Evolutionary conservation across 2,329 filamentous ascomycete genomes (phyloP), one percentile per base, ranked within the genome.

Genomic region (Claviceps purpurea): DNA sequence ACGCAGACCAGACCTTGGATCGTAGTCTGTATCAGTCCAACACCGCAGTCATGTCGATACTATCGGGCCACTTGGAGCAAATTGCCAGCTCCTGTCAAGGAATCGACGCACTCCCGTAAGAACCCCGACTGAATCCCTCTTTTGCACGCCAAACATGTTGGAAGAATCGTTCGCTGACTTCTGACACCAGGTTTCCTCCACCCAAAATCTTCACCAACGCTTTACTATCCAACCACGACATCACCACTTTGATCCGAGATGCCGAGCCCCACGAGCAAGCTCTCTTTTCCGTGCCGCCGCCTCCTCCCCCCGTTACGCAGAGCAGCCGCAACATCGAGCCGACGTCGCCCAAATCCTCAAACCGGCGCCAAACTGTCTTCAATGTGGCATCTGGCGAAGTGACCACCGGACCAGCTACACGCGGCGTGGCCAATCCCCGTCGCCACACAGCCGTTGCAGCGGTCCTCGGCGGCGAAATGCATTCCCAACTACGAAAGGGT

Each of bases 161-260:
- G 6, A 18, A 14, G 10, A 49, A 18, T 10, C 16, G 14, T n/a
- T 16, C n/a, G 20, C 53, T 54, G 8, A 50, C 4, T 24, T 56
- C 48, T 56, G 50, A 49, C 2, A 11, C 57, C 14, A 94, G 89
- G 38, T 97, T 97, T 61, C 88, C 88, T 42, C 81, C 81, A 2
- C 88, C 91, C n/a, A 94, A 88, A 62, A 89, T 93, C 63, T 98
- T 97, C 71, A 93, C 90, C 59, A 96, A 95, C 66, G 89, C 93
- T 38, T 78, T 98, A 41, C 82, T 97, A 48, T 83, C 85, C 52
- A 83, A 83, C 58, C 84, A 90, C 67, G 93, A 98, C 67, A 97
- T 98, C 60, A 97, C 93, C 4, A 81, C 87, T 13, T 74, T 98
- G 47, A 96, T 98, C 62, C 87, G 93, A 55, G 93, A 98, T 66